Percentiles rank a stretch among this genome's conserved stretches.
Conservation (phyloP, 352 stramenopile genomes). For the Globisporangium cederbergense region DNA sequence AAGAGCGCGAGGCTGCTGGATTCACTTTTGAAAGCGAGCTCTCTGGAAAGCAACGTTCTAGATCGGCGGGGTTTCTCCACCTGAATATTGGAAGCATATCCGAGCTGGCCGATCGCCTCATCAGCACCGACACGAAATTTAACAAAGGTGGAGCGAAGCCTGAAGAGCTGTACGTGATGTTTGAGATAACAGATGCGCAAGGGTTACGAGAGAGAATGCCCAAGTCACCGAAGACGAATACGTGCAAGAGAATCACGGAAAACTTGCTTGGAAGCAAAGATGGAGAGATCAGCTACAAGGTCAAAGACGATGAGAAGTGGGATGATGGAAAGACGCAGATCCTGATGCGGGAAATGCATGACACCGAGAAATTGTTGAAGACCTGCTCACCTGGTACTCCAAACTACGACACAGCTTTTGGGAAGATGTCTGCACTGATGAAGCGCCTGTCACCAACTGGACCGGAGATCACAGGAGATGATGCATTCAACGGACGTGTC, state of each 20-base stretch:
- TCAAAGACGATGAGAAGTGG: conserved; percentile 37
- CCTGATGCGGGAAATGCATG: conserved; percentile 28
- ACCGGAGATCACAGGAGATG: not conserved
- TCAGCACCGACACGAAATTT: conserved; percentile 27
- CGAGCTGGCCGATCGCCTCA: conserved; percentile 32
- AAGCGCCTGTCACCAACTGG: conserved; percentile 16
- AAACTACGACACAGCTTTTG: conserved; percentile 22
- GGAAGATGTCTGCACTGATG: conserved; percentile 22
- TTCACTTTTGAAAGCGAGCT: conserved; percentile 32
- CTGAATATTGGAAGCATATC: conserved; percentile 38
- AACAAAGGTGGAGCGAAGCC: conserved; percentile 23
- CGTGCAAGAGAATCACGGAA: conserved; percentile 10
- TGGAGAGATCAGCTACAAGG: conserved; percentile 17
- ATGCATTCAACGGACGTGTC: conserved; percentile 26
- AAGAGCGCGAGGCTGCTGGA: conserved; percentile 18
- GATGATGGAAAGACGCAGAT: conserved; percentile 29
- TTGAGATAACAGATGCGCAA: conserved; percentile 32
- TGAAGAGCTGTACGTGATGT: conserved; percentile 47
- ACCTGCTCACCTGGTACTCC: conserved; percentile 11
- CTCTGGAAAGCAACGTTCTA: conserved; percentile 25
- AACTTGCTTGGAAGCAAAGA: conserved; percentile 28
- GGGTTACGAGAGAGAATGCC: conserved; percentile 19
- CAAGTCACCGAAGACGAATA: not conserved
- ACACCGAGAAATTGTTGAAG: conserved; percentile 26
- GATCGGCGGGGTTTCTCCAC: conserved; percentile 33